phyloP scores from a whole-genome alignment of 106 monocot genomes.

The Platanthera zijinensis region DNA sequence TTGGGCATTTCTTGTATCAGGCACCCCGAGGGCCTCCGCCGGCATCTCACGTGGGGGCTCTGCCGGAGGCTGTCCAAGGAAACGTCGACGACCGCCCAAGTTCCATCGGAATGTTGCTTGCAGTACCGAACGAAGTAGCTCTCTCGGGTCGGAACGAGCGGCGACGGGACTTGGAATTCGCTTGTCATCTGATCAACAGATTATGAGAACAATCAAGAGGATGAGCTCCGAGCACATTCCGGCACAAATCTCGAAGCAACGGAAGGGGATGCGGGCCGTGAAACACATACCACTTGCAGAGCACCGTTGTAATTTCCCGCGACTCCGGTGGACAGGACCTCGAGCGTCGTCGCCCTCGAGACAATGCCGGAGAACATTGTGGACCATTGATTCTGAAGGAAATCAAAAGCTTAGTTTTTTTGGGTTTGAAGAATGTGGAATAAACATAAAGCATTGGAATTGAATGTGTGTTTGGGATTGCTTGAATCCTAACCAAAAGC shows the following conservation, averaged over 20 bases:
- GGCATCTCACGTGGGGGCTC: slow-evolving; percentile 41
- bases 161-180: slow-evolving; percentile 93
- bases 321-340: slow-evolving; percentile 90
- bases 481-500: too few relatives aligned
- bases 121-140: slow-evolving; percentile 82
- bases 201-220: neutral
- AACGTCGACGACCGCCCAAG: slow-evolving; percentile 96
- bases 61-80: slow-evolving; percentile 78
- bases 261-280: neutral
- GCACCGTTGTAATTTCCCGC: slow-evolving; percentile 98
- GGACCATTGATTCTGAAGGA: slow-evolving; percentile 75
- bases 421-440: too few relatives aligned
- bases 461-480: too few relatives aligned
- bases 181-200: slow-evolving; percentile 60
- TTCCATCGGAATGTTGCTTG: slow-evolving; percentile 80
- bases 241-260: neutral
- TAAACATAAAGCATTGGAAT: too few relatives aligned
- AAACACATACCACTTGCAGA: slow-evolving; percentile 79
- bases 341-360: slow-evolving; percentile 71
- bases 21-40: slow-evolving; percentile 87
- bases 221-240: neutral
- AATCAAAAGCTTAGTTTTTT: neutral
- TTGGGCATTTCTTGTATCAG: slow-evolving; percentile 97
- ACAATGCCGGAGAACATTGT: slow-evolving; percentile 76
- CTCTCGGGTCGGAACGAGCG: slow-evolving; percentile 86